Percentiles rank a stretch among this genome's conserved stretches.
Conservation (phyloP, 2,329 filamentous ascomycete species). For the Drechslera avenae region DNA sequence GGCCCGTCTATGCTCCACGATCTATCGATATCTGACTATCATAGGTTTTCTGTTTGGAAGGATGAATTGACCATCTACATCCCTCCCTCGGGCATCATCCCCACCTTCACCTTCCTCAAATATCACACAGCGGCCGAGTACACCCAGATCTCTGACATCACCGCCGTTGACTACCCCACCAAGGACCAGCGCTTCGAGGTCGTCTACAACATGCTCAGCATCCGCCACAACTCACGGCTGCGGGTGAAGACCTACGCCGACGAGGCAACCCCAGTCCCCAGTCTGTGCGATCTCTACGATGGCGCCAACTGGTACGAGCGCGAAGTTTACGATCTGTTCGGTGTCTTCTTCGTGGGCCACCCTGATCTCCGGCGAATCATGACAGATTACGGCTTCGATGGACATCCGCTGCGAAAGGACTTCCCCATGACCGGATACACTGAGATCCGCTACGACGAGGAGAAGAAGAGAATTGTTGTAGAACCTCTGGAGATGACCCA, state of each 20-base stretch:
- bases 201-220: conserved; percentile 94
- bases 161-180: conserved; percentile 93
- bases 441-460: conserved; percentile 96
- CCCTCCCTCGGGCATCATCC: conserved; percentile 82
- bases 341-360: conserved; percentile 94
- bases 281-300: conserved; percentile 83
- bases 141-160: conserved; percentile 91
- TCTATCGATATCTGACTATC: conserved; percentile 1
- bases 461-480: conserved; percentile 99
- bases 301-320: conserved; percentile 99
- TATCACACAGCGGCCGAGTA: conserved; percentile 97
- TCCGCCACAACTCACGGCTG: conserved; percentile 95
- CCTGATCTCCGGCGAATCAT: conserved; percentile 96
- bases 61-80: conserved; percentile 97
- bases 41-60: conserved; percentile 93
- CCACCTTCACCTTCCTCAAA: conserved; percentile 93
- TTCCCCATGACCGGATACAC: conserved; percentile 98
- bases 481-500: conserved; percentile 98
- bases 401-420: conserved; percentile 95
- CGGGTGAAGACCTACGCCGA: conserved; percentile 99
- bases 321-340: conserved; percentile 96
- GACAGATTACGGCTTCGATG: conserved; percentile 99
- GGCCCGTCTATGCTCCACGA: no score
- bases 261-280: conserved; percentile 91
- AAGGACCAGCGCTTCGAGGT: conserved; percentile 95